Evolutionary conservation across 83 land plant genomes (phyloP), one percentile per base, ranked within the genome.

Genomic region (Picea mariana): DNA sequence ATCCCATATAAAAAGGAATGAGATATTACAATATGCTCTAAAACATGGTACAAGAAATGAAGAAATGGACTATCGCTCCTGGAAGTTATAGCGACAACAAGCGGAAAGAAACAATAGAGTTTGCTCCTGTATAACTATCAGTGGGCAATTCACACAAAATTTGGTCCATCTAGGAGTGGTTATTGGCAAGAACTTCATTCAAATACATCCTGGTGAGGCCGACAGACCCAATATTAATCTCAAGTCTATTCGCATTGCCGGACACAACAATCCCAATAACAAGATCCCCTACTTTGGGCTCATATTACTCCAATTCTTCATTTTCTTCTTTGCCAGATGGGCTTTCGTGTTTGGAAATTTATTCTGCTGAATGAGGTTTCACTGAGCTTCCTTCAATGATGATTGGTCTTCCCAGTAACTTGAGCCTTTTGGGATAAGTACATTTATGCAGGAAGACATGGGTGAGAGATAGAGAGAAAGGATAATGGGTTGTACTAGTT

Each of bases 221-320:
- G 59, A 90, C 90, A 1, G 96, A 93, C 5, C 97, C 96, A 12
- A 95, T 87, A 60, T 85, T 88, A 71, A 95, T 88, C 64, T 95
- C 92, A 17, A 95, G 81, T 82, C 84, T 93, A 78, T 89, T 90
- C 79, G 86, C 92, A 65, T 87, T 87, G 21, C 94, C 94, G 5
- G 94, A 93, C 26, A 91, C 90, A 6, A 95, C 96, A 11, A 93
- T 91, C 11, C 97, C 97, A 23, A 91, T 85, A 58, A 93, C 95
- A 62, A 82, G 75, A 72, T 95, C 97, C 31, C 96, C 97, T 3
- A 91, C 82, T 61, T 87, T 91, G 5, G 97, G 94, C 31, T 88
- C 88, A 67, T 89, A 95, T 71, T 93, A 93, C 83, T 89, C 90
- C 20, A 89, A 80, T 24, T 16, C 40, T 26, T 87, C 88, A 38